These are phyloP conservation scores for Fraxinus velutina DNA, from an alignment of 305 asterid genomes.

Conservation along the genomic window DNA sequence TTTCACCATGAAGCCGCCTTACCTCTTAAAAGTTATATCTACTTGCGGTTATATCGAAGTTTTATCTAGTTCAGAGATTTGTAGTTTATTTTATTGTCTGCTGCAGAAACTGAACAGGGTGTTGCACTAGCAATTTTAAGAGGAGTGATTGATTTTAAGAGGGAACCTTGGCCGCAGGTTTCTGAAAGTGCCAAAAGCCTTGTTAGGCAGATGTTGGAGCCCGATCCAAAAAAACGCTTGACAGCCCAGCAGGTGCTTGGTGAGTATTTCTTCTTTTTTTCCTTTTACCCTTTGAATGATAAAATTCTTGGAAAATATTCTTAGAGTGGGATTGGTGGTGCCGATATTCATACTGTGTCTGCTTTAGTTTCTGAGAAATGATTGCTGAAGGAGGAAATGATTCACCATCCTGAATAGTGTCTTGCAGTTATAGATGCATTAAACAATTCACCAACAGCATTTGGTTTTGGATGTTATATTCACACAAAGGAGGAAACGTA, in stretches of 20 bases:
- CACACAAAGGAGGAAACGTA: no score
- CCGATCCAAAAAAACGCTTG: conserved; percentile 78
- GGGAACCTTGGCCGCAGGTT: conserved; percentile 97
- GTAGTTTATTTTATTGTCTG: conserved; percentile 11
- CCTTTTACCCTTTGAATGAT: not conserved
- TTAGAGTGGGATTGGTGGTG: conserved; percentile 25
- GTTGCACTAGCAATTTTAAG: conserved; percentile 88
- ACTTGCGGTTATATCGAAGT: not conserved
- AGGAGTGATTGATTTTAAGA: conserved; percentile 81
- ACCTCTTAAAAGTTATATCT: not conserved
- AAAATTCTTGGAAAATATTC: not conserved
- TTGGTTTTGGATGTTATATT: no score
- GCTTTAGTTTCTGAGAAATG: conserved; percentile 32
- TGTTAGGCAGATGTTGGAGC: conserved; percentile 90
- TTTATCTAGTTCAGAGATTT: not conserved
- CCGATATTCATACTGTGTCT: conserved; percentile 29
- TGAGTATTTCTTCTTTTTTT: conserved; percentile 28
- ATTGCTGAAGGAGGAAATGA: conserved; percentile 32
- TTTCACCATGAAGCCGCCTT: not conserved
- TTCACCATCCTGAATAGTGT: not conserved
- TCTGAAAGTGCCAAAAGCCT: conserved; percentile 83
- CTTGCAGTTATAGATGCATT: not conserved
- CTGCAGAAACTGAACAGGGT: conserved; percentile 89
- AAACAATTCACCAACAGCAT: no score
- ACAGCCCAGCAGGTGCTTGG: conserved; percentile 97